These are phyloP conservation scores for Grigorovia jiainica DNA, from an alignment of 805 yeast genomes.

Conservation along the genomic window DNA sequence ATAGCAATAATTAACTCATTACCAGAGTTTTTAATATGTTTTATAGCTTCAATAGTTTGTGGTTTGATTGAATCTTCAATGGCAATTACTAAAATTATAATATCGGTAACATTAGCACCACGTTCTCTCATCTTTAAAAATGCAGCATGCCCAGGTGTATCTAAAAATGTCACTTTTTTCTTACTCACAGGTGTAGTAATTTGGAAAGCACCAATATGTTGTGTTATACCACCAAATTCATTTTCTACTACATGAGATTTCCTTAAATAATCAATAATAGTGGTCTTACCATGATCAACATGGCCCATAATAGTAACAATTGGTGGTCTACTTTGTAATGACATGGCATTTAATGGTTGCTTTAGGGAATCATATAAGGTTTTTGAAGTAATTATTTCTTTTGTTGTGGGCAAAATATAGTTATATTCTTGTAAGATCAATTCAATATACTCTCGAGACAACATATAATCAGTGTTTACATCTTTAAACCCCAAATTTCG, in stretches of 20 bases:
- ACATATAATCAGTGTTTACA: conserved; percentile 56
- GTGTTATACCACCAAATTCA: conserved; percentile 96
- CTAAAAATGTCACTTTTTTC: conserved; percentile 77
- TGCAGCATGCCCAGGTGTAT: conserved; percentile 98
- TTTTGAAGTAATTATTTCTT: conserved; percentile 37
- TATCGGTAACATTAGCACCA: conserved; percentile 91
- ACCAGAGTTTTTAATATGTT: conserved; percentile 62
- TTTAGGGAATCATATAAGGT: conserved; percentile 54
- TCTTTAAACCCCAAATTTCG: conserved; percentile 67
- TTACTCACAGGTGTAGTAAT: conserved; percentile 69
- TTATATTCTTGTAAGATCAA: conserved; percentile 86
- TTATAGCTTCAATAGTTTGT: conserved; percentile 90
- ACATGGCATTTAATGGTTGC: conserved; percentile 38
- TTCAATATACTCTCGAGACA: conserved; percentile 79
- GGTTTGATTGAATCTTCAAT: conserved; percentile 98
- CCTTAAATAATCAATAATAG: conserved; percentile 77
- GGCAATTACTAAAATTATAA: conserved; percentile 86
- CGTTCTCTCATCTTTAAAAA: conserved; percentile 93
- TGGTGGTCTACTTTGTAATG: conserved; percentile 69
- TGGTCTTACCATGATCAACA: conserved; percentile 97
- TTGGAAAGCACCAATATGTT: conserved; percentile 94
- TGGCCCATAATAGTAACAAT: conserved; percentile 98
- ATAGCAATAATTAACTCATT: conserved; percentile 70
- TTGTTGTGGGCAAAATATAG: conserved; percentile 38
- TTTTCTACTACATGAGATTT: conserved; percentile 74